Evolutionary conservation across 306 rosid species (phyloP), one percentile per base, ranked within the genome.

Genomic region (Cucurbita argyrosperma): DNA sequence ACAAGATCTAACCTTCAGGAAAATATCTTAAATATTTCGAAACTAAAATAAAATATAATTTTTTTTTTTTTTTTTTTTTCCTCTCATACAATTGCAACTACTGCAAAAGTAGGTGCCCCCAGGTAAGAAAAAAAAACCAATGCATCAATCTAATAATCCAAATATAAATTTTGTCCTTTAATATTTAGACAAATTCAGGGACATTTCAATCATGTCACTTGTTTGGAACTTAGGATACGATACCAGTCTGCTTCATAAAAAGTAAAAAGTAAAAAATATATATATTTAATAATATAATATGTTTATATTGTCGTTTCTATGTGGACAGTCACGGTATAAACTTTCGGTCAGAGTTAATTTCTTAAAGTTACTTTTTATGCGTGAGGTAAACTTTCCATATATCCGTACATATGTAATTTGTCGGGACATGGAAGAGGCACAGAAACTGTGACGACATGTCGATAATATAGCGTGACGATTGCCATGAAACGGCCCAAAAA

Each of bases 111-210:
- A 15, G 64, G 9, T 13, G 40, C 5, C 46, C 46, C 68, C 0
- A 40, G 18, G 18, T 18, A 46, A n/a, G 4, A 1, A 18, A 21
- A 23, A 21, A 21, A 14, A 12, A 5, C 23, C 74, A 68, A 42
- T 6, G 73, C 40, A 69, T 49, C 57, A 69, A 49, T 69, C 11
- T 47, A 69, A 49, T 69, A 69, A 69, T 69, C 43, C 74, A 69
- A 69, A 47, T 47, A 21, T 6, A 26, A 69, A 2, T 19, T 69
- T 68, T 69, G 74, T 69, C 74, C 42, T 68, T 68, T 47, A 69
- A 47, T 69, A 23, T 69, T 69, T 18, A 69, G 56, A 69, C 16
- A 45, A 66, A 19, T 18, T 43, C 70, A 66, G 52, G 71, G 23
- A 40, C 57, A 47, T 49, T 68, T 68, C 57, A 68, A 47, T 68